Base-by-base conservation (phyloP, 1,284 basidiomycete species). In the Dichomitus squalens region DNA sequence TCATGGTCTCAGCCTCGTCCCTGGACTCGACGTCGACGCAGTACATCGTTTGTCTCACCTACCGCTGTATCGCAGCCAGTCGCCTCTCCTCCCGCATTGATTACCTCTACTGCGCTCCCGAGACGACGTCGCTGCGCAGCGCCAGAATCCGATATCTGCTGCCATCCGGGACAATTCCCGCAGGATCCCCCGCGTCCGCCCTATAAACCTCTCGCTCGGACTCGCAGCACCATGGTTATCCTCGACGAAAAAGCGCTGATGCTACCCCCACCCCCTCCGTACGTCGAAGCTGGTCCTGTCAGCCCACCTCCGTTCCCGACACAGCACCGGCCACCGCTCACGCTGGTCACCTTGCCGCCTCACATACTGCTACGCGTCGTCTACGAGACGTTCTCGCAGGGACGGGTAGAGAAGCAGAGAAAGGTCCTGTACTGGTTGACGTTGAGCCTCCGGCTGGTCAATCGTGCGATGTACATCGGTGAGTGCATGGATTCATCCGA, bases 391-490 rank as follows among this genome's bases (percentile, higher is more conserved):
- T 87, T 90, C 61, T 79, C 82, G 1, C 75, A 75, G 58, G 76
- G 74, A 34, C 73, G 65, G 52, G 62, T 74, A 16, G 80, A 83
- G 63, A 75, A 77, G 16, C 87, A 88, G 66, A 77, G 87, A 27
- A 84, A 81, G 72, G 84, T 79, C 0, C 75, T 90, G 9, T 85
- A 87, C 58, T 92, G 89, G 89, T 70, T 92, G 20, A 76, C 79
- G 0, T 78, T 77, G n/a, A 76, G 74, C 39, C 76, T 91, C 27
- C 76, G 90, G 25, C 73, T 85, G n/a, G 87, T 89, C 41, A 85
- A 84, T 63, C 79, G 79, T 16, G 73, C 81, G 3, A 72, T 90
- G 44, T 92, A 89, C 69, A 78, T 85, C 21, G 85, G 87, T 86
- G 62, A 62, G 79, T 52, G n/a, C 46, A 27, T 29, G 27, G 6